These are phyloP conservation scores for Suhomyces coccinellae DNA, from an alignment of 1,139 yeast species.

Conservation along the genomic window DNA sequence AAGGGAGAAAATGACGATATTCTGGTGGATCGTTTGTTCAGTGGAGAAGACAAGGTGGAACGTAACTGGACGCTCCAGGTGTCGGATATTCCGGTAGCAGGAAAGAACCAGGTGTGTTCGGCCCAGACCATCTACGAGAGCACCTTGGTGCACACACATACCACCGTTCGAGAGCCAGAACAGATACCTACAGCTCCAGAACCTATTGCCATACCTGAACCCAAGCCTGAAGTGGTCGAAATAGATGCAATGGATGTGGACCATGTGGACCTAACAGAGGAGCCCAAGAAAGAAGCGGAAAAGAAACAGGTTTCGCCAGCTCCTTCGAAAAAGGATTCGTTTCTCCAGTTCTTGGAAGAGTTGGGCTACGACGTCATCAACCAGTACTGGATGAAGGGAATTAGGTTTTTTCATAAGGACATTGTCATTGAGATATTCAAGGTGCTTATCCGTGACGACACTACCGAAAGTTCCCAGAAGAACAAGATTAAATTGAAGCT, in stretches of 20 bases:
- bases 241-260: constrained; percentile 11
- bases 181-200: background rate
- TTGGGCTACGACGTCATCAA: constrained; percentile 70
- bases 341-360: constrained; percentile 54
- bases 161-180: constrained; percentile 19
- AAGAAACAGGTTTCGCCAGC: background rate
- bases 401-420: constrained; percentile 63
- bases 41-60: constrained; percentile 28
- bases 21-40: constrained; percentile 34
- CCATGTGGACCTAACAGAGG: constrained; percentile 9
- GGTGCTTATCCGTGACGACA: constrained; percentile 46
- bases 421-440: constrained; percentile 61
- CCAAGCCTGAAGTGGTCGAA: constrained; percentile 2
- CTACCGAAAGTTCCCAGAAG: constrained; percentile 17
- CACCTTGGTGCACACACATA: constrained; percentile 52
- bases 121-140: constrained; percentile 73
- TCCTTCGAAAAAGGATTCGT: constrained; percentile 33
- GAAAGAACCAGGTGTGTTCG: constrained; percentile 62
- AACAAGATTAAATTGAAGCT: constrained; percentile 40
- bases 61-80: constrained; percentile 64
- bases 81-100: constrained; percentile 85
- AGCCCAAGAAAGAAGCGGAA: constrained; percentile 9
- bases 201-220: background rate
- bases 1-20: constrained; percentile 21
- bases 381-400: constrained; percentile 68